A percentile compares a stretch with the other conserved stretches of the same genome.
phyloP scores from a whole-genome alignment of 345 rosid species.

The Aquilaria yunnanensis region DNA sequence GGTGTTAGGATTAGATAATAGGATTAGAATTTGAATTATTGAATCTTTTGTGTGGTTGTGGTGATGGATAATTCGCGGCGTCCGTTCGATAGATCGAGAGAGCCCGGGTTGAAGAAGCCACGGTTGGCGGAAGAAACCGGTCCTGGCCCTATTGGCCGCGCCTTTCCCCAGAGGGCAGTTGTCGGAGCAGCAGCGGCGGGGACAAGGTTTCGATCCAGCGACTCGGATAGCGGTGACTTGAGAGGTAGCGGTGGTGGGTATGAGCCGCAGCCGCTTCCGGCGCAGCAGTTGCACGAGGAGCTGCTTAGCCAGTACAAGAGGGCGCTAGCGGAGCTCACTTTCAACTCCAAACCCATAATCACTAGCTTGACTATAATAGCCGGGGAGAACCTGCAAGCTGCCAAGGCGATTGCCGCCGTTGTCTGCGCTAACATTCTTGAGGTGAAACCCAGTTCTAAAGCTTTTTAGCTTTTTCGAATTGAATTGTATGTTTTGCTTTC shows the following conservation, averaged over 20 bases:
- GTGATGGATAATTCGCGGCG: conserved; percentile 79
- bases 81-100: conserved; percentile 83
- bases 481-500: conserved; percentile 19
- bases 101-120: conserved; percentile 52
- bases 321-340: conserved; percentile 87
- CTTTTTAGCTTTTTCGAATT: conserved; percentile 27
- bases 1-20: conserved; percentile 17
- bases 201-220: conserved; percentile 31
- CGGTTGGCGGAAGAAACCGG: conserved; percentile 42
- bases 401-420: conserved; percentile 69
- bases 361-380: conserved; percentile 96
- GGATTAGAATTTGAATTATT: conserved; percentile 2
- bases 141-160: conserved; percentile 18
- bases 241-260: conserved; percentile 62
- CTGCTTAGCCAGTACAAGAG: conserved; percentile 84
- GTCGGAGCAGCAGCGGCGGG: conserved; percentile 20
- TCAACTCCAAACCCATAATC: conserved; percentile 96
- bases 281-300: conserved; percentile 69
- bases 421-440: conserved; percentile 87
- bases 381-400: conserved; percentile 85
- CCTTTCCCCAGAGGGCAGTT: conserved; percentile 31
- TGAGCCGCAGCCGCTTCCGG: conserved; percentile 57
- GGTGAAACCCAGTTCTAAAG: conserved; percentile 68
- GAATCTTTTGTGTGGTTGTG: conserved; percentile 16
- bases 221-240: conserved; percentile 40